phyloP scores from a whole-genome alignment of 176 grass and related monocot genomes.

The Oryza glaberrima region DNA sequence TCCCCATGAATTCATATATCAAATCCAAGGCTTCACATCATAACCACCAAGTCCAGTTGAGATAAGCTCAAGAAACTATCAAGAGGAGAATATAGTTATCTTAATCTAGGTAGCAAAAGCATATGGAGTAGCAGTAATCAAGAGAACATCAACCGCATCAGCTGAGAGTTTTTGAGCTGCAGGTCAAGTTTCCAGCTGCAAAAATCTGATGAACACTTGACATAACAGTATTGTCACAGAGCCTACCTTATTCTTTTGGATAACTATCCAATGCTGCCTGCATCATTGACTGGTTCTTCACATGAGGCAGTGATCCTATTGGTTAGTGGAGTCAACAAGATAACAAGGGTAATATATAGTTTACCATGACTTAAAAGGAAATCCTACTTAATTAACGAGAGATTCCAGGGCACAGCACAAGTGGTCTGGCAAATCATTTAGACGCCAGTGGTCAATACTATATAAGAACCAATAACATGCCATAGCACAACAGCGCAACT shows the following conservation, averaged over 20 bases:
- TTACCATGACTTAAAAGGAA: background rate
- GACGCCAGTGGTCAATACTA: background rate
- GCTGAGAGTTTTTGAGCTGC: background rate
- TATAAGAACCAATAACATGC: background rate
- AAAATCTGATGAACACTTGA: background rate
- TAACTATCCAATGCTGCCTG: background rate
- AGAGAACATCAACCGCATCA: background rate
- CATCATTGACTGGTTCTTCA: background rate
- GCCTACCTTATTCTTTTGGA: background rate
- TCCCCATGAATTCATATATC: conserved; percentile 5
- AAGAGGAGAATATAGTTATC: background rate
- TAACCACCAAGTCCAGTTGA: background rate
- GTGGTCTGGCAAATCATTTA: background rate
- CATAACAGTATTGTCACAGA: background rate
- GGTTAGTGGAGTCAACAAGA: conserved; percentile 2
- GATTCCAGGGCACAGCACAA: background rate
- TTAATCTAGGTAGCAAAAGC: background rate
- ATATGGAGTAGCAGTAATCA: background rate
- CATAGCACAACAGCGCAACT: conserved; percentile 1
- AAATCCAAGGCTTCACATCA: background rate
- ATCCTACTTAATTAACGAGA: background rate
- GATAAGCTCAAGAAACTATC: conserved; percentile 5
- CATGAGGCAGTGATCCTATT: background rate
- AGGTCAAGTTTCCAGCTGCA: background rate
- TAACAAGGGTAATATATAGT: background rate